Percentiles rank a stretch among this genome's conserved stretches.
These are phyloP conservation scores for Nannochloris sp. DNA, from an alignment of 139 green algal genomes.

Conservation along the genomic window DNA sequence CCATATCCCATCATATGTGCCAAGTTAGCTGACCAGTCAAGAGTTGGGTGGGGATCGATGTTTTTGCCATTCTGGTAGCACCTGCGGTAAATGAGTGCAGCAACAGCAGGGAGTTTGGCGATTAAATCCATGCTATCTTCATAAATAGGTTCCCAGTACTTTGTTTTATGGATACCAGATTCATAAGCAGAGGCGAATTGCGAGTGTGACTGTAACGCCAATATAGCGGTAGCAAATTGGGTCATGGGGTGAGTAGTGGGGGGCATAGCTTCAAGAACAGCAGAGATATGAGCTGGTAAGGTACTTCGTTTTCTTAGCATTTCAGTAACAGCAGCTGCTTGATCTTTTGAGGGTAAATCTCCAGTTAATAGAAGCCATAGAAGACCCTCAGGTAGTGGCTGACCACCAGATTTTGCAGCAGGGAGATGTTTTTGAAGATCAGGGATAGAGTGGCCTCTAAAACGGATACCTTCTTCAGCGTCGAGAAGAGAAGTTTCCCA, in stretches of 20 bases:
- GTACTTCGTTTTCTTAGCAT: conserved; percentile 59
- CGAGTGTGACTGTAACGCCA: conserved; percentile 76
- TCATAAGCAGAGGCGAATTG: conserved; percentile 82
- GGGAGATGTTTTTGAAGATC: conserved; percentile 66
- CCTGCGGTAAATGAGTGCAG: conserved; percentile 80
- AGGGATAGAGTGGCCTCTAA: conserved; percentile 89
- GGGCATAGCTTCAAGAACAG: conserved; percentile 71
- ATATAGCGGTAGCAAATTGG: conserved; percentile 67
- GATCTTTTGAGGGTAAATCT: conserved; percentile 59
- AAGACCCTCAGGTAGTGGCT: conserved; percentile 94
- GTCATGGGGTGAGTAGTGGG: conserved; percentile 88
- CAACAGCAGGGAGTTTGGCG: conserved; percentile 84
- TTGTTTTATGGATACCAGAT: conserved; percentile 78
- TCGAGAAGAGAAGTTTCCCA: conserved; percentile 98
- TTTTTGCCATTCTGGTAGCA: conserved; percentile 50
- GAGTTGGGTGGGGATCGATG: conserved; percentile 49
- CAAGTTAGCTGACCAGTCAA: conserved; percentile 95
- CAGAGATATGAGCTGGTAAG: conserved; percentile 57
- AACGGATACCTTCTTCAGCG: conserved; percentile 92
- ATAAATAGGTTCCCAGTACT: conserved; percentile 77
- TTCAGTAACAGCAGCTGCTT: conserved; percentile 59
- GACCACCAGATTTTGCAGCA: conserved; percentile 35
- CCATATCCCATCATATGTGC: conserved; percentile 84
- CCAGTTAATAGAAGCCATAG: conserved; percentile 97
- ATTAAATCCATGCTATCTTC: conserved; percentile 94